These are phyloP conservation scores for Leccinum longicurvipes DNA, from an alignment of 768 basidiomycete species.

Conservation along the genomic window DNA sequence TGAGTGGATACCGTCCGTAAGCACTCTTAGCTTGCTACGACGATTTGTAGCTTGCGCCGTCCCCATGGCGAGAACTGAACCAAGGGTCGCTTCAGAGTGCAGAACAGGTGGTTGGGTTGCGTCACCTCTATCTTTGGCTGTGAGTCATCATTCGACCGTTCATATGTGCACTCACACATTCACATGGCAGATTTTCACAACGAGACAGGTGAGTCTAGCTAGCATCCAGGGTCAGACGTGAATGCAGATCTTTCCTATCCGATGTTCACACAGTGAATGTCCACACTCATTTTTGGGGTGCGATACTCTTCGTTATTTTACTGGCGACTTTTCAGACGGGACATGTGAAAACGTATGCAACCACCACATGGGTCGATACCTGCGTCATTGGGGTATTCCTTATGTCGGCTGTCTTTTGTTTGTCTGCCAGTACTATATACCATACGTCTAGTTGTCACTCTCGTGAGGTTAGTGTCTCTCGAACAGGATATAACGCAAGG, in stretches of 20 bases:
- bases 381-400: constrained; percentile 65
- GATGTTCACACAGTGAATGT: constrained; percentile 65
- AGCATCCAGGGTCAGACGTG: neutral
- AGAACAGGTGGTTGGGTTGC: constrained; percentile 62
- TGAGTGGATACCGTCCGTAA: constrained; percentile 68
- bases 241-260: constrained; percentile 5
- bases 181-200: constrained; percentile 64
- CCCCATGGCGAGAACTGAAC: neutral
- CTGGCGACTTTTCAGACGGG: constrained; percentile 50
- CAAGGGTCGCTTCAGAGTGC: constrained; percentile 39
- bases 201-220: constrained; percentile 54
- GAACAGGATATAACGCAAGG: neutral
- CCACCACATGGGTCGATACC: constrained; percentile 59
- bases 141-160: constrained; percentile 36
- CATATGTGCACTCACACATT: constrained; percentile 14
- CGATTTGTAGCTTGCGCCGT: constrained; percentile 6
- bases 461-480: constrained; percentile 43
- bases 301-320: constrained; percentile 56
- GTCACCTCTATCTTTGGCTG: constrained; percentile 63
- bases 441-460: constrained; percentile 78
- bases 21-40: constrained; percentile 9
- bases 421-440: constrained; percentile 66
- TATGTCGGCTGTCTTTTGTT: constrained; percentile 66
- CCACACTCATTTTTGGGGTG: constrained; percentile 75
- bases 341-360: constrained; percentile 49